Evolutionary conservation across 306 rosid species (phyloP).

Genomic region (Glycine latifolia): DNA sequence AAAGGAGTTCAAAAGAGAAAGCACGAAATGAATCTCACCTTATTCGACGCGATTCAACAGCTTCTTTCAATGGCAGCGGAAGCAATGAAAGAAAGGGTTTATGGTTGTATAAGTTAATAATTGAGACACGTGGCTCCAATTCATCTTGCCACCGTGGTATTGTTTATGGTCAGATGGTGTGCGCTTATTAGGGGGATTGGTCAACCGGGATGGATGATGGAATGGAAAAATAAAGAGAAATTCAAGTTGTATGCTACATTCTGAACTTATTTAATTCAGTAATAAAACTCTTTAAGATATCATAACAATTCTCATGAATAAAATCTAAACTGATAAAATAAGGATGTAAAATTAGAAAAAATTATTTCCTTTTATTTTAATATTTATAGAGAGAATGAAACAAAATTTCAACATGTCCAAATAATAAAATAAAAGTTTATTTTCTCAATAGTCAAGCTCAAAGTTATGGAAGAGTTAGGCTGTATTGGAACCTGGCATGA

Average conservation of each 20-base stretch:
- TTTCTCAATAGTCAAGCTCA: background rate
- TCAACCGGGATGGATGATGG: background rate
- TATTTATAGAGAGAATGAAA: background rate
- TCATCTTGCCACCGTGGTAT: background rate
- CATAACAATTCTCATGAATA: background rate
- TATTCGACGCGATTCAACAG: slow-evolving; percentile 29
- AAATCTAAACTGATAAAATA: background rate
- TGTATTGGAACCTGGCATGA: background rate
- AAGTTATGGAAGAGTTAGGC: background rate
- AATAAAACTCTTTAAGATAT: background rate
- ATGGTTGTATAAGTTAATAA: background rate
- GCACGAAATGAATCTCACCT: slow-evolving; percentile 13
- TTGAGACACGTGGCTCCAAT: slow-evolving; percentile 2
- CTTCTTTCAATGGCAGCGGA: slow-evolving; percentile 10
- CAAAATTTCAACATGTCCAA: background rate
- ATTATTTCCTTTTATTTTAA: background rate
- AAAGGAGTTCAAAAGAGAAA: background rate
- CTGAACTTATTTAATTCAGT: background rate
- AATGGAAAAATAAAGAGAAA: background rate
- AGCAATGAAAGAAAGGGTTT: background rate
- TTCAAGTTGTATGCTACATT: background rate
- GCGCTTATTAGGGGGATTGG: background rate
- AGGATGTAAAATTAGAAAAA: background rate
- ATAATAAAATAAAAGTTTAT: background rate
- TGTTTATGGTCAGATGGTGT: background rate